A percentile compares a stretch with the other conserved stretches of the same genome.
Evolutionary conservation across 192 early-diverging fungal species (phyloP).

Genomic region (Coemansia sp.): DNA sequence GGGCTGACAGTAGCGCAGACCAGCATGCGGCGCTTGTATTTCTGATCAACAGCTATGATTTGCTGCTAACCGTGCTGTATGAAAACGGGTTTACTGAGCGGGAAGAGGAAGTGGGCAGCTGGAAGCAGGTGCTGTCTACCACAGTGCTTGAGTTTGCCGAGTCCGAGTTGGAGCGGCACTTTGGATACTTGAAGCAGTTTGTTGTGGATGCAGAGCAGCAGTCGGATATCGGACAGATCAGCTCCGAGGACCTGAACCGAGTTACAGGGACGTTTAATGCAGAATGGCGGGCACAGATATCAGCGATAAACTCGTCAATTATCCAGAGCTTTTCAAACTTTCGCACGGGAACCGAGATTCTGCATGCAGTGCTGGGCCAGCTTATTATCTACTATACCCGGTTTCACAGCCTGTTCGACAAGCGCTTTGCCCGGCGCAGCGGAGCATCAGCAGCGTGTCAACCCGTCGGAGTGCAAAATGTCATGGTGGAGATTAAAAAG

Average conservation of each 20-base stretch:
- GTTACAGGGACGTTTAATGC: slow-evolving; percentile 74
- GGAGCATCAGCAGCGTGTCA: slow-evolving; percentile 31
- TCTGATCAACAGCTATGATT: slow-evolving; percentile 93
- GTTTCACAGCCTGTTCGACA: slow-evolving; percentile 80
- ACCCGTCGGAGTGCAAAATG: slow-evolving; percentile 86
- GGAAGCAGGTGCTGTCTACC: slow-evolving; percentile 36
- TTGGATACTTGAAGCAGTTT: slow-evolving; percentile 80
- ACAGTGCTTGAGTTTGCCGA: slow-evolving; percentile 81
- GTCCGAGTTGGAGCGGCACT: slow-evolving; percentile 75
- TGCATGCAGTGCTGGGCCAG: slow-evolving; percentile 86
- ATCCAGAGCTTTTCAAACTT: slow-evolving; percentile 95
- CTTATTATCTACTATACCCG: slow-evolving; percentile 90
- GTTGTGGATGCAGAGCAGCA: slow-evolving; percentile 69
- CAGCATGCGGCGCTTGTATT: slow-evolving; percentile 71
- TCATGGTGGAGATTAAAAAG: slow-evolving; percentile 97
- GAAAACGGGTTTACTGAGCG: slow-evolving; percentile 55
- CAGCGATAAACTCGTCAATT: slow-evolving; percentile 77
- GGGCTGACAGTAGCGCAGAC: slow-evolving; percentile 71
- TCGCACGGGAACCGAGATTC: slow-evolving; percentile 87
- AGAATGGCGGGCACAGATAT: slow-evolving; percentile 74
- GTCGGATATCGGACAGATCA: slow-evolving; percentile 57
- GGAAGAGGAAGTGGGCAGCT: slow-evolving; percentile 49
- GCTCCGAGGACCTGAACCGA: slow-evolving; percentile 37
- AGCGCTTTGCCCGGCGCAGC: slow-evolving; percentile 58
- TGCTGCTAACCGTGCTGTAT: slow-evolving; percentile 75